Conservation (phyloP, 176 grass and related monocot genomes). For the Thinopyrum elongatum region DNA sequence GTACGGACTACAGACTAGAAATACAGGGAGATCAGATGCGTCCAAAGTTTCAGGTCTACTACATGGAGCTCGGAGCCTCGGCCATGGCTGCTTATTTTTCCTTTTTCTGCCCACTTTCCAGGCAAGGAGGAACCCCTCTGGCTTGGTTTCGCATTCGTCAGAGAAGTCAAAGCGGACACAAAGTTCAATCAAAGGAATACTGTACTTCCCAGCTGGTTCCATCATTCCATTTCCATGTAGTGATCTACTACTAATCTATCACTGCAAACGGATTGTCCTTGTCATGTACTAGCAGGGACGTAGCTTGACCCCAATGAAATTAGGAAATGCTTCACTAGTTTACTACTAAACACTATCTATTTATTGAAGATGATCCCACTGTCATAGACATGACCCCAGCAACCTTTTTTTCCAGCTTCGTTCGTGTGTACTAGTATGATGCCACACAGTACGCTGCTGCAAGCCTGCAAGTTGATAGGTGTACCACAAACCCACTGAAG, state of each 20-base stretch:
- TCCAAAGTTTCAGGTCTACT: neutral
- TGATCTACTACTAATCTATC: neutral
- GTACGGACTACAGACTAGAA: neutral
- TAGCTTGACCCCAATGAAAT: too few species aligned
- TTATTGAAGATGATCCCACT: too few species aligned
- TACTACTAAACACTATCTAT: too few species aligned
- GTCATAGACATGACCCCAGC: too few species aligned
- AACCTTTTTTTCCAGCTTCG: too few species aligned
- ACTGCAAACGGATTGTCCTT: conserved; percentile 10
- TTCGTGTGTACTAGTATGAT: neutral
- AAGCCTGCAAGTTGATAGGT: neutral
- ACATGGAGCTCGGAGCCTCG: neutral
- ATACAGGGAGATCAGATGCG: neutral
- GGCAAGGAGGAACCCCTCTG: neutral
- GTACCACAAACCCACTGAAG: conserved; percentile 6
- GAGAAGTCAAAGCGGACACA: neutral
- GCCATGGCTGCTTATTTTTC: neutral
- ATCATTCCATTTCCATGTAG: neutral
- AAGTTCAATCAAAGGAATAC: neutral
- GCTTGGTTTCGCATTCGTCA: neutral
- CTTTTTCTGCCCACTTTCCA: conserved; percentile 17
- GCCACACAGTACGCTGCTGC: neutral
- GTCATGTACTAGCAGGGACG: neutral
- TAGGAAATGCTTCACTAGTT: too few species aligned
- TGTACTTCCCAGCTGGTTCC: neutral